A percentile compares a stretch with the other conserved stretches of the same genome.
Conservation (phyloP, 108 stramenopile species). For the Nannochloropsis salina region DNA sequence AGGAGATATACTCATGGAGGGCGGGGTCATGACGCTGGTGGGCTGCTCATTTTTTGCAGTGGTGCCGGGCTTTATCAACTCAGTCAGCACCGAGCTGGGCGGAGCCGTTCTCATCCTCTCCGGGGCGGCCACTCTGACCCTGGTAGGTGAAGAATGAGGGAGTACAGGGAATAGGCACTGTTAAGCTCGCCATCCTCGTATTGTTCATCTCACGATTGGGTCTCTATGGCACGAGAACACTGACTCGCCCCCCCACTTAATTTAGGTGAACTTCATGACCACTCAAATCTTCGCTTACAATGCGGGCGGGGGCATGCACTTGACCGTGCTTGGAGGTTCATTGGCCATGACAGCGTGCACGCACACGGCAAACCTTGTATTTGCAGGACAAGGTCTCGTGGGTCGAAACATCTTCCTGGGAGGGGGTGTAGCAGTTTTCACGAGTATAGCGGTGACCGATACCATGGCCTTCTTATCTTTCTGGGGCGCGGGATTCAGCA, state of each 20-base stretch:
- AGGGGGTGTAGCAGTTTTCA: neutral
- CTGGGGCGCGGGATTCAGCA: neutral
- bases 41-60: slow-evolving; percentile 13
- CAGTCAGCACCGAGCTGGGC: neutral
- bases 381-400: neutral
- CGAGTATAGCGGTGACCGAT: neutral
- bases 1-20: neutral
- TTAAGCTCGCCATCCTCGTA: neutral
- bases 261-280: neutral
- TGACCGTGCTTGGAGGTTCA: neutral
- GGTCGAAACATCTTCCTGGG: neutral
- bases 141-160: neutral
- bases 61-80: neutral
- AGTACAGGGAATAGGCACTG: neutral
- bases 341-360: neutral
- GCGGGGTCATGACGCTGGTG: neutral
- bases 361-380: neutral
- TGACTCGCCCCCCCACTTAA: neutral
- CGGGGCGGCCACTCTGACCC: neutral
- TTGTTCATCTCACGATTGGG: neutral
- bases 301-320: neutral
- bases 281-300: slow-evolving; percentile 7
- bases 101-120: neutral
- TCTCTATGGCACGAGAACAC: no score
- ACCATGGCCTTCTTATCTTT: neutral